These are phyloP conservation scores for Rubus idaeus DNA, from an alignment of 306 rosid genomes.

Conservation along the genomic window DNA sequence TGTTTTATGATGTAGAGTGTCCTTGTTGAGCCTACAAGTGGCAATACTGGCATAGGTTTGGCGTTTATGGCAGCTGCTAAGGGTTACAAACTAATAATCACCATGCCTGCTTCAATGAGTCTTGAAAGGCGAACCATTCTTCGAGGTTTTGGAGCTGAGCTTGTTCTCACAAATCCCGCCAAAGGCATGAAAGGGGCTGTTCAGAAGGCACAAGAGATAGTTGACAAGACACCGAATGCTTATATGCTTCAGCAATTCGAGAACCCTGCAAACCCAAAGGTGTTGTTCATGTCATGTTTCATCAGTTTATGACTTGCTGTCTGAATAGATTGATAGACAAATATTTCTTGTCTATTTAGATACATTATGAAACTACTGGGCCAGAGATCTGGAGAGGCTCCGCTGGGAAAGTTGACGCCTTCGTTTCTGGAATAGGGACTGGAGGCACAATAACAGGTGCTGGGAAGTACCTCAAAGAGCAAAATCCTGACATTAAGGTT, in stretches of 20 bases:
- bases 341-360: slow-evolving; percentile 32
- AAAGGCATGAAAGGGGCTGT: slow-evolving; percentile 90
- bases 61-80: slow-evolving; percentile 94
- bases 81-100: slow-evolving; percentile 77
- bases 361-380: slow-evolving; percentile 91
- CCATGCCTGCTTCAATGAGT: slow-evolving; percentile 94
- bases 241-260: slow-evolving; percentile 89
- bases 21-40: slow-evolving; percentile 86
- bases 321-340: slow-evolving; percentile 17
- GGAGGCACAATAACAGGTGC: slow-evolving; percentile 92
- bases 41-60: slow-evolving; percentile 90
- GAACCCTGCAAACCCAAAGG: slow-evolving; percentile 92
- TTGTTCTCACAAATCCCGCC: slow-evolving; percentile 87
- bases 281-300: slow-evolving; percentile 23
- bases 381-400: slow-evolving; percentile 92
- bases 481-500: slow-evolving; percentile 82
- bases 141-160: slow-evolving; percentile 82
- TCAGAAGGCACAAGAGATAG: slow-evolving; percentile 82
- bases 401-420: slow-evolving; percentile 70
- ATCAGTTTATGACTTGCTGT: slow-evolving; percentile 5
- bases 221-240: slow-evolving; percentile 69
- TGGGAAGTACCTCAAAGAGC: slow-evolving; percentile 84
- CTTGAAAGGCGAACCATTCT: slow-evolving; percentile 88
- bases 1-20: slow-evolving; percentile 56
- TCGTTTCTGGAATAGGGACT: slow-evolving; percentile 92